Conservation (phyloP, 768 basidiomycete genomes). For the Psilocybe azurescens region DNA sequence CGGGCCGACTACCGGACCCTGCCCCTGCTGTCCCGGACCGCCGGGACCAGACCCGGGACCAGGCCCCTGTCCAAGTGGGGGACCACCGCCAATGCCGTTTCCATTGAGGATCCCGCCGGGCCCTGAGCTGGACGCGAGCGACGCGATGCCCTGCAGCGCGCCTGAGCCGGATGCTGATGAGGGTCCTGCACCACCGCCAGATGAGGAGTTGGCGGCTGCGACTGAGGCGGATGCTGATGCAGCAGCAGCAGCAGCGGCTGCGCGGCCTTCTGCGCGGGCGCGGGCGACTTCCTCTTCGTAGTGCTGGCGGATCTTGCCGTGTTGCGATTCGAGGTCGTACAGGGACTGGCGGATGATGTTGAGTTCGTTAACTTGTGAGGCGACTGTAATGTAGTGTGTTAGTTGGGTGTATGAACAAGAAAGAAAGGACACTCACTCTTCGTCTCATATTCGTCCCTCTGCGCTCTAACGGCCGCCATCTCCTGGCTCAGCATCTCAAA, state of each 20-base stretch:
- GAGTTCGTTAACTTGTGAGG: conserved; percentile 86
- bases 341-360: conserved; percentile 88
- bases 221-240: conserved; percentile 15
- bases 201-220: background rate
- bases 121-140: conserved; percentile 16
- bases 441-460: conserved; percentile 89
- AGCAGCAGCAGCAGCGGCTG: conserved; percentile 29
- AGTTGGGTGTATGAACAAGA: conserved; percentile 4
- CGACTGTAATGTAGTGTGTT: conserved; percentile 48
- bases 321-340: conserved; percentile 90
- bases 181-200: background rate
- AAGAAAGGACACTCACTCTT: conserved; percentile 66
- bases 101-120: conserved; percentile 2
- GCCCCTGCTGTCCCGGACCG: conserved; percentile 13
- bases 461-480: conserved; percentile 65
- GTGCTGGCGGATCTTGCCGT: conserved; percentile 82
- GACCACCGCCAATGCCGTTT: conserved; percentile 11
- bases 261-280: conserved; percentile 71
- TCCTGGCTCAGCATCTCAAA: conserved; percentile 80
- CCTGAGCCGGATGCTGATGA: background rate
- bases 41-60: conserved; percentile 26
- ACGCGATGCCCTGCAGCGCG: conserved; percentile 24
- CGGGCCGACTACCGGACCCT: conserved; percentile 21
- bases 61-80: background rate
- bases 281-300: conserved; percentile 86